Base-by-base conservation (phyloP, 257 asterid species). In the Sherardia arvensis region DNA sequence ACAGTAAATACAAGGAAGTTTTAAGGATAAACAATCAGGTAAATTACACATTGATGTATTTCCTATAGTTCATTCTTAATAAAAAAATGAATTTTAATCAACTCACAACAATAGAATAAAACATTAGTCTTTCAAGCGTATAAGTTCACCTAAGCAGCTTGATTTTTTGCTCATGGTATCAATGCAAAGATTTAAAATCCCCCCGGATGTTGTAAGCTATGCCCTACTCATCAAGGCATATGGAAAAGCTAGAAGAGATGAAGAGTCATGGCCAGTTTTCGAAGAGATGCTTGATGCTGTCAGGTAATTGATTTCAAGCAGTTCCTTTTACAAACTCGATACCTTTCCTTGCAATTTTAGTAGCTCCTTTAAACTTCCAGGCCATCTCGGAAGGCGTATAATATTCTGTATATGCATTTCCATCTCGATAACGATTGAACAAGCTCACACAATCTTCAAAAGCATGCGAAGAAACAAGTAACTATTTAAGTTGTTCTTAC, bases 201-300 rank as follows among this genome's bases (percentile, higher is more conserved):
- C 34, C 56, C 99, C 99, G 45, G 99, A 93, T 81, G 99, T 93
- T 51, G 96, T 93, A 69, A 93, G 87, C 77, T 90, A 93, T 71
- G 93, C 99, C 1, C 79, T 87, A 64, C 94, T 93, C 34, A 78
- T 93, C 66, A 81, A 69, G 66, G 96, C 97, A 29, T 89, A 93
- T 71, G 99, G 99, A 67, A 93, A 87, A 81, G 97, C 94, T 76
- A 87, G 99, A 83, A 81, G 97, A 76, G 99, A 93, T 85, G 96
- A 89, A 76, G 97, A 93, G 80, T 97, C 99, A 65, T 80, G 89
- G 64, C 84, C 97, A 53, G 95, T 87, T 71, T 93, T 93, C 68
- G 99, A 89, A 79, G 97, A 87, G 87, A 93, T 93, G 99, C 97
- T 93, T 70, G 96, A 93, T 84, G 91, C 97, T 66, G 93, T 93